Percentiles rank a stretch among this genome's conserved stretches.
Conservation (phyloP, 108 stramenopile species). For the Cyclotella kingstonii region DNA sequence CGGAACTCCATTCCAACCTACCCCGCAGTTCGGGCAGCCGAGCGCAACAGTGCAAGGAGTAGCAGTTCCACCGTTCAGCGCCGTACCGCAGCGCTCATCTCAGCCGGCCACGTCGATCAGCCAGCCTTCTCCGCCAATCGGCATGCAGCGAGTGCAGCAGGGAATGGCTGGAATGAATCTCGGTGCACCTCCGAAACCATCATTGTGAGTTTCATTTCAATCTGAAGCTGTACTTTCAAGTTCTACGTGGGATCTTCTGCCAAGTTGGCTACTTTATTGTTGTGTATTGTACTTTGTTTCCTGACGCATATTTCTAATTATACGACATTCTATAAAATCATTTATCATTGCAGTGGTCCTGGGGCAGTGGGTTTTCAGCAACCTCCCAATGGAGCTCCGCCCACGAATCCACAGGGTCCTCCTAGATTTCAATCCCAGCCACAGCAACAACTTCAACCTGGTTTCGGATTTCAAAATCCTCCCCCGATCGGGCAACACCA, state of each 20-base stretch:
- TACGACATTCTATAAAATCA: background rate
- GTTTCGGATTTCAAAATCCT: slow-evolving; percentile 8
- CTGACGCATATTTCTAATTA: background rate
- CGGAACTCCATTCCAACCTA: background rate
- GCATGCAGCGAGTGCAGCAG: slow-evolving; percentile 14
- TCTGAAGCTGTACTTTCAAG: background rate
- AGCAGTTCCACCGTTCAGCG: background rate
- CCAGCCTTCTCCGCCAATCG: slow-evolving; percentile 1
- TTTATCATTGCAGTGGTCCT: background rate
- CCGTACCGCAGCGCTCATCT: background rate
- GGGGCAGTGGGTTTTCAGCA: background rate
- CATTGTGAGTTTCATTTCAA: slow-evolving; percentile 9
- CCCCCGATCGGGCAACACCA: too few species aligned
- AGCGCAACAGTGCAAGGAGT: background rate
- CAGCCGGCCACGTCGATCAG: background rate
- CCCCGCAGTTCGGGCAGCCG: too few species aligned
- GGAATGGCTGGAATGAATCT: slow-evolving; percentile 18
- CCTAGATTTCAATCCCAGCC: slow-evolving; percentile 1
- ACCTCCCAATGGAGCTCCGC: background rate
- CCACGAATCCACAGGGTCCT: slow-evolving; percentile 14
- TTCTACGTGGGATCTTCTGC: background rate
- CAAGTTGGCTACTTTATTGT: background rate
- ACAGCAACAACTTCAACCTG: slow-evolving; percentile 17
- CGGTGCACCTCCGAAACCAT: slow-evolving; percentile 16
- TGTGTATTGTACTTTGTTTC: background rate